phyloP scores from a whole-genome alignment of 805 yeast genomes.

The Yamadazyma olivae region DNA sequence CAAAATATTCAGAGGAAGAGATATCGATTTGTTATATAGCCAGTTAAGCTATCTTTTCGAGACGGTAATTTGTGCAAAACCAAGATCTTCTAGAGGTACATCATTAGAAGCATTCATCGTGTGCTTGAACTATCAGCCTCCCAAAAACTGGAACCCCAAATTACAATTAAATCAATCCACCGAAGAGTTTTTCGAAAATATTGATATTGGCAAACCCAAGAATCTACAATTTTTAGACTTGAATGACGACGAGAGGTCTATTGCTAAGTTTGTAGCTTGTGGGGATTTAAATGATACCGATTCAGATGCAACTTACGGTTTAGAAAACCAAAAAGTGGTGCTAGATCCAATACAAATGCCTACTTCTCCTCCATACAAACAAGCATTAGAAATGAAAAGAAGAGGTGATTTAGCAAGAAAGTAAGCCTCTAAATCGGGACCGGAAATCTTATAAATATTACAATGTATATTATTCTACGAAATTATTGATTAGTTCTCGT shows the following conservation, averaged over 20 bases:
- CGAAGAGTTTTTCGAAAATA: constrained; percentile 76
- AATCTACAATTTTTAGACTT: constrained; percentile 46
- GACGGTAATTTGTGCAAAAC: constrained; percentile 90
- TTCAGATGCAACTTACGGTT: constrained; percentile 89
- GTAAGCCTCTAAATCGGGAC: no score
- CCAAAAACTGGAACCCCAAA: constrained; percentile 78
- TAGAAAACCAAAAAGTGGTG: constrained; percentile 33
- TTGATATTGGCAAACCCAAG: constrained; percentile 52
- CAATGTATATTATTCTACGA: no score
- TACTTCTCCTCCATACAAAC: constrained; percentile 95
- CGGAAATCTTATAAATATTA: no score
- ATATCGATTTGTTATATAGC: constrained; percentile 89
- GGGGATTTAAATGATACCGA: constrained; percentile 88
- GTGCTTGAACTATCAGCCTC: constrained; percentile 82
- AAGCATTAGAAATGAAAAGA: constrained; percentile 84
- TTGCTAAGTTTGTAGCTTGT: constrained; percentile 94
- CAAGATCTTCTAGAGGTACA: constrained; percentile 91
- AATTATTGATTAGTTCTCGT: constrained; percentile 14
- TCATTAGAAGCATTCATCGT: constrained; percentile 93
- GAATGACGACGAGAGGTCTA: constrained; percentile 61
- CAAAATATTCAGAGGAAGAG: constrained; percentile 93
- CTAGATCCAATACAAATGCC: constrained; percentile 94
- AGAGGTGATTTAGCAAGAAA: constrained; percentile 45
- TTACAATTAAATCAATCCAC: constrained; percentile 58
- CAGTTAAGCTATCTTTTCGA: constrained; percentile 86